Conservation (phyloP, 345 rosid species). For the Raphanus raphanistrum region DNA sequence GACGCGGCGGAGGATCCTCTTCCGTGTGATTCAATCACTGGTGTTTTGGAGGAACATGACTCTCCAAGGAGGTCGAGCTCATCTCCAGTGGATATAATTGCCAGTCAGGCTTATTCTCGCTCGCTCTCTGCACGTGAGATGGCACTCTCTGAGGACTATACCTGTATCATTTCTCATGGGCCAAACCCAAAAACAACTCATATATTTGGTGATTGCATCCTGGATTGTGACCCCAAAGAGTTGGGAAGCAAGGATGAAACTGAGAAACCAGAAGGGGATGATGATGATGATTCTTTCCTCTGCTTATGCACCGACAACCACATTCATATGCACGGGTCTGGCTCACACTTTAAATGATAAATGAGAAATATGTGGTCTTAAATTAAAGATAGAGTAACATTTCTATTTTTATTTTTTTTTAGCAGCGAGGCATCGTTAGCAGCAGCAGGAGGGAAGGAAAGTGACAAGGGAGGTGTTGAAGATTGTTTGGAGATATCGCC, state of each 20-base stretch:
- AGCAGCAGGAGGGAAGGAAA: slow-evolving; percentile 40
- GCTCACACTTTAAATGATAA: not conserved
- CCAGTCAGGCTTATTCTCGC: slow-evolving; percentile 29
- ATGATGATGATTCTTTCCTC: slow-evolving; percentile 36
- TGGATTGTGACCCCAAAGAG: slow-evolving; percentile 52
- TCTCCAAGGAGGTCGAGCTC: slow-evolving; percentile 44
- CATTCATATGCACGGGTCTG: slow-evolving; percentile 44
- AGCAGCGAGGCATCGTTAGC: slow-evolving; percentile 31
- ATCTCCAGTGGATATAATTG: slow-evolving; percentile 43
- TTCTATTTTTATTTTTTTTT: not conserved
- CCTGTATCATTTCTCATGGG: slow-evolving; percentile 68
- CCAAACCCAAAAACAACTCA: slow-evolving; percentile 65
- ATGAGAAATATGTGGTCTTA: not conserved
- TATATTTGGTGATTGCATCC: slow-evolving; percentile 58
- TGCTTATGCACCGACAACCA: slow-evolving; percentile 47
- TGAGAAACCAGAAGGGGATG: slow-evolving; percentile 18
- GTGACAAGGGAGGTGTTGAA: slow-evolving; percentile 21
- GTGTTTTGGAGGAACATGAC: slow-evolving; percentile 8
- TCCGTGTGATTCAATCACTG: not conserved
- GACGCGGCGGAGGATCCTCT: slow-evolving; percentile 1
- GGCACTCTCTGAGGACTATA: slow-evolving; percentile 72
- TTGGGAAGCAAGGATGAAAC: slow-evolving; percentile 33
- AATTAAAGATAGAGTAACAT: not conserved
- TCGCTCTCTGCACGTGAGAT: slow-evolving; percentile 55
- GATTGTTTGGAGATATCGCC: slow-evolving; percentile 36